A percentile compares a stretch with the other conserved stretches of the same genome.
phyloP scores from a whole-genome alignment of 345 rosid genomes.

The Pugionium cornutum region DNA sequence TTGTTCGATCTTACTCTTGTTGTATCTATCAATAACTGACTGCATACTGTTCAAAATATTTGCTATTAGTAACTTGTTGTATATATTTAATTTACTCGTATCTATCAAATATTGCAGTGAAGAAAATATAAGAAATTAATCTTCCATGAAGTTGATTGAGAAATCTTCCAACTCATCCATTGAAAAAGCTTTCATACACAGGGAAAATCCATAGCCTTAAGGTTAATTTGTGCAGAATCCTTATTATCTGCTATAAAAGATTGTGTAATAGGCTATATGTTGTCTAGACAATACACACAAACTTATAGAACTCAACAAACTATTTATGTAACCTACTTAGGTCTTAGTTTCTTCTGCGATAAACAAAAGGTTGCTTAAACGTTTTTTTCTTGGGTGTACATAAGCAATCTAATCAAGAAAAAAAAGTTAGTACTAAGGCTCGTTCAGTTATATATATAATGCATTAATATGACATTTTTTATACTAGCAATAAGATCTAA shows the following conservation, averaged over 20 bases:
- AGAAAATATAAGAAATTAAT: background rate
- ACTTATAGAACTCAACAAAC: background rate
- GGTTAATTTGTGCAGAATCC: background rate
- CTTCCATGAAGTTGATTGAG: background rate
- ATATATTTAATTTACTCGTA: conserved; percentile 12
- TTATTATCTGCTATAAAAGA: background rate
- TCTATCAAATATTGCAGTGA: background rate
- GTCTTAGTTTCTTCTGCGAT: background rate
- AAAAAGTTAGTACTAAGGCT: background rate
- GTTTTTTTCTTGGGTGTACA: background rate
- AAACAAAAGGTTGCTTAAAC: background rate
- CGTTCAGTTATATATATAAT: background rate
- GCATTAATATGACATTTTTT: conserved; percentile 3
- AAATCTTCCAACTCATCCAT: conserved; percentile 15
- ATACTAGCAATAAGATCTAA: conserved; percentile 5
- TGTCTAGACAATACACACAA: background rate
- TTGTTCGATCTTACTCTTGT: conserved; percentile 58
- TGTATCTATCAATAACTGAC: conserved; percentile 63
- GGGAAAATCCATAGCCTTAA: background rate
- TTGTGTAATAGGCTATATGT: conserved; percentile 4
- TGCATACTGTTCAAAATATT: conserved; percentile 56
- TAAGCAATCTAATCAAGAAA: background rate
- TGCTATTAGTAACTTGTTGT: conserved; percentile 22
- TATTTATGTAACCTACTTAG: background rate
- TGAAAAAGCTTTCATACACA: background rate